Evolutionary conservation across 2,329 filamentous ascomycete species (phyloP).

Genomic region (Gaeumannomyces sp.): DNA sequence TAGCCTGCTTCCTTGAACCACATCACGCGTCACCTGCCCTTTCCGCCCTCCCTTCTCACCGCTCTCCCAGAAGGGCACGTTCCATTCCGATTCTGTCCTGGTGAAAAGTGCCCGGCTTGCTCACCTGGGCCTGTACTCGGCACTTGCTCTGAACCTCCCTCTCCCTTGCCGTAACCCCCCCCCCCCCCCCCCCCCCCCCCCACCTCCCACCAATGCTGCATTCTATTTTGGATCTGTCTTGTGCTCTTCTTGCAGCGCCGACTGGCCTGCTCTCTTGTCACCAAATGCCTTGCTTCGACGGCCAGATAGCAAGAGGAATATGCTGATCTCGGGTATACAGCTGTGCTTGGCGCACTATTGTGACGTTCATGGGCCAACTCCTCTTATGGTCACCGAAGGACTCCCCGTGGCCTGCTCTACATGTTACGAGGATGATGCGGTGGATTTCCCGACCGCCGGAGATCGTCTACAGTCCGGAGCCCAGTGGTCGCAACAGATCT

Average conservation of each 20-base stretch:
- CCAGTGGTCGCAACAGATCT: constrained; percentile 26
- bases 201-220: not conserved
- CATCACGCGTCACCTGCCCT: constrained; percentile 9
- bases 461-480: constrained; percentile 35
- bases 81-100: too few relatives aligned
- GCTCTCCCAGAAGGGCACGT: not conserved
- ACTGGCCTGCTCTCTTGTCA: too few relatives aligned
- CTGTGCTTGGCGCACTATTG: constrained; percentile 66
- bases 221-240: not conserved
- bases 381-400: constrained; percentile 64
- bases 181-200: not conserved
- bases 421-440: constrained; percentile 45
- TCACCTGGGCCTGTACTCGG: not conserved
- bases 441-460: constrained; percentile 23
- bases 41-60: not conserved
- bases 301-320: constrained; percentile 14
- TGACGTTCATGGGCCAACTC: constrained; percentile 63
- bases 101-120: not conserved
- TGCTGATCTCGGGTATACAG: constrained; percentile 44
- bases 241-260: not conserved
- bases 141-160: not conserved
- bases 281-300: not conserved
- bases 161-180: not conserved
- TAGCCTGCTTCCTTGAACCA: constrained; percentile 6
- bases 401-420: constrained; percentile 53